Evolutionary conservation across 108 stramenopile genomes (phyloP), one percentile per base, ranked within the genome.

Genomic region (Parmales sp.): DNA sequence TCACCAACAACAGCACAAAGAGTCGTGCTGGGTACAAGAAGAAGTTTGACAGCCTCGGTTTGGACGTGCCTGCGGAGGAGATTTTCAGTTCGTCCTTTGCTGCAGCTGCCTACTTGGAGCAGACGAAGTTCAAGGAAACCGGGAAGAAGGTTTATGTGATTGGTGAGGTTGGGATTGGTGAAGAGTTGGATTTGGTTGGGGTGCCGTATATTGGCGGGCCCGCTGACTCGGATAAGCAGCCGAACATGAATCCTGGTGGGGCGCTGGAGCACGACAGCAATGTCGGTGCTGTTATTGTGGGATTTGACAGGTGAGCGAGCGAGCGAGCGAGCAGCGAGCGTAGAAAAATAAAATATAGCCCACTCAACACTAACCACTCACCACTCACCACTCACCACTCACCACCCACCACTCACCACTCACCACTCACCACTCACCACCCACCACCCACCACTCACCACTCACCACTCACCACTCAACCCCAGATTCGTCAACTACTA

Each of bases 1-100:
- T 98, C 39, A 98, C 97, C 66, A 98, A 98, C 85, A 96, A 96
- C 75, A 91, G 92, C 29, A 95, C 94, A 66, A 98, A 98, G 81
- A 86, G 83, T 31, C 91, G 95, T 19, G 78, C 78, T 18, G 92
- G 91, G 20, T 95, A 92, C 83, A 92, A 93, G 71, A 84, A 85
- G 74, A 96, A 96, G 74, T 96, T 96, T 76, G 95, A 94, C 71
- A 74, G 73, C 6, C 78, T 96, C 23, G 95, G 95, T 13, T 75
- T 96, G 46, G 65, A 83, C 45, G 81, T 94, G 38, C 85, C 90
- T 2, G 88, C 90, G 4, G 93, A 95, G 75, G 93, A 94, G 77
- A 95, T 98, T 39, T 95, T 95, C 69, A 89, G 88, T 13, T 88
- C 87, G 29, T 86, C 84, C 20, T 98, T 98, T 71, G 96, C 96